Percentiles rank a stretch among this genome's conserved stretches.
phyloP scores from a whole-genome alignment of 257 asterid genomes.

The Gynochthodes officinalis region DNA sequence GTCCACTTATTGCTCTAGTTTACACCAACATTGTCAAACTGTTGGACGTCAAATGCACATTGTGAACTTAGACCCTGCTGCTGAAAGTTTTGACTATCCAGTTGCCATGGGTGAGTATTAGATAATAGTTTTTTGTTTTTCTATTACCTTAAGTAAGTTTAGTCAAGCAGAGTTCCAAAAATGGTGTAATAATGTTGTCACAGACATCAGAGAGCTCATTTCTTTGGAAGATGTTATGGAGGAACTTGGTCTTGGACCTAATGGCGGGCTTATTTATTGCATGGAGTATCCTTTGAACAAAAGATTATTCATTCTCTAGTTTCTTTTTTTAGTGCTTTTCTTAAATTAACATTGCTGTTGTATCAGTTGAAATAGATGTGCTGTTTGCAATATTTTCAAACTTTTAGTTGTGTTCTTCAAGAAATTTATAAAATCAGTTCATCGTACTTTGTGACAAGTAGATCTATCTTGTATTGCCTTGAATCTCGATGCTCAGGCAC shows the following conservation, averaged over 20 bases:
- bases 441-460: not conserved
- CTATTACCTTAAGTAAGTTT: not conserved
- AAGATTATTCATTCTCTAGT: not conserved
- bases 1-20: conserved; percentile 93
- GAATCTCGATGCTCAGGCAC: conserved; percentile 49
- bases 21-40: conserved; percentile 78
- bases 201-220: conserved; percentile 87
- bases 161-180: not conserved
- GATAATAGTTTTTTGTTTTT: not conserved
- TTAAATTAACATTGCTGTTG: not conserved
- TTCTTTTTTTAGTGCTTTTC: conserved; percentile 4
- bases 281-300: conserved; percentile 92
- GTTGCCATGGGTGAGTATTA: conserved; percentile 77
- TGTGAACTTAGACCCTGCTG: conserved; percentile 95
- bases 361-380: not conserved
- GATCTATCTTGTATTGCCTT: conserved; percentile 44
- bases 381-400: not conserved
- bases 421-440: conserved; percentile 2
- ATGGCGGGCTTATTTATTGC: conserved; percentile 96
- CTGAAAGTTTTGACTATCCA: conserved; percentile 93
- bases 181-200: conserved; percentile 16
- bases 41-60: conserved; percentile 71
- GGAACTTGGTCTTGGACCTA: conserved; percentile 88
- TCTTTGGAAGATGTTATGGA: conserved; percentile 95
- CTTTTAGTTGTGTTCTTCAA: not conserved